Evolutionary conservation across 2,329 filamentous ascomycete species (phyloP), one percentile per base, ranked within the genome.

Genomic region (Stagonosporopsis cucurbitacearum): DNA sequence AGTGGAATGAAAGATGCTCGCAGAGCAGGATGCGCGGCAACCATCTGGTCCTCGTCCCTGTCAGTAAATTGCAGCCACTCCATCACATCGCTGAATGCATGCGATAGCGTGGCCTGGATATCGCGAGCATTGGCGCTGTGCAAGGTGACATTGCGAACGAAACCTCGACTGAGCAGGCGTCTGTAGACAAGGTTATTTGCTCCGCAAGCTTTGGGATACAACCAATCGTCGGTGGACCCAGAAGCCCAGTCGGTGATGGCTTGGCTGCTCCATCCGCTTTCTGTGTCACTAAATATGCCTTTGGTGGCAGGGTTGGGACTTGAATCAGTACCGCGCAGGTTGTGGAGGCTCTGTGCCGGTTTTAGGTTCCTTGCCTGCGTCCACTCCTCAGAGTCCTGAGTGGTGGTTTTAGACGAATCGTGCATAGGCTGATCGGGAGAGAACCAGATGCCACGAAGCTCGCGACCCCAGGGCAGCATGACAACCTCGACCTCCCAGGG

Each of bases 401-500:
- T 78, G 9, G 67, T 70, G 2, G 68, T 62, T 15, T 59, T 66
- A 30, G 71, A 63, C 6, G 66, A 54, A 58, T 77, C 65, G 58
- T 75, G 72, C 65, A 74, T 74, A 52, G 70, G 72, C 56, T 77
- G 79, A 43, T 73, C 71, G 8, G 75, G 68, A 8, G 78, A 75
- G 50, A 79, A 81, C 83, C 83, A 85, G 20, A 85, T 77, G 2
- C 83, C 82, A 57, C 75, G 78, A 20, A 85, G 68, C n/a, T 79
- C 72, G 37, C 77, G 74, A 4, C 83, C 82, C 71, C 91, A 94
- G 1, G 90, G 90, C 7, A 93, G 72, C 54, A 92, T 86, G 1
- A 93, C 86, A 4, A 93, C 87, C 67, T 93, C 89, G 1, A 94
- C 78, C 61, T 89, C 84, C 88, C 89, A 92, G 0, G 89, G 88